Conservation (phyloP, 805 yeast genomes). For the Zygoascus bituminiphila region DNA sequence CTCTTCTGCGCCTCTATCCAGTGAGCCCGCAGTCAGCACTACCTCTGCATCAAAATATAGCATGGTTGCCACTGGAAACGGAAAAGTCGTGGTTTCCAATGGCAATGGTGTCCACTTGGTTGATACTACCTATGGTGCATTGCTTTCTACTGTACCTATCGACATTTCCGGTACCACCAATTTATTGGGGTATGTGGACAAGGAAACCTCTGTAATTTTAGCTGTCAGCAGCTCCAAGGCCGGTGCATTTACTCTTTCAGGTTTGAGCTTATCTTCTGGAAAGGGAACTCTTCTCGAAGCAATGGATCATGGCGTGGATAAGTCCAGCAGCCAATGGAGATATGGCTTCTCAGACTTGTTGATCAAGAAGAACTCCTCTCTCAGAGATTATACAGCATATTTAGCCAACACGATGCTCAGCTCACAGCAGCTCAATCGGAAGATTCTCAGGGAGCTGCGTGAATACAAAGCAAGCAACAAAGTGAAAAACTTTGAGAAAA, state of each 20-base stretch:
- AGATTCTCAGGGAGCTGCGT: constrained; percentile 20
- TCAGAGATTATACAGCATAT: constrained; percentile 9
- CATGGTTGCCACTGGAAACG: constrained; percentile 4
- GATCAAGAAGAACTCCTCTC: constrained; percentile 9
- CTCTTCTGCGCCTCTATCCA: neutral
- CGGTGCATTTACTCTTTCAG: constrained; percentile 17
- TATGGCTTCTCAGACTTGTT: constrained; percentile 14
- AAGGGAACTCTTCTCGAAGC: constrained; percentile 60
- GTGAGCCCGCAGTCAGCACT: neutral
- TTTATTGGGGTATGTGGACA: neutral
- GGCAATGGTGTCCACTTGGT: neutral
- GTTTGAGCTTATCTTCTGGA: constrained; percentile 48
- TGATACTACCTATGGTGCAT: neutral
- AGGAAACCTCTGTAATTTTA: neutral
- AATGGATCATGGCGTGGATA: constrained; percentile 50
- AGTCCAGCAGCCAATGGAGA: constrained; percentile 13
- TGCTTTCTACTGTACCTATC: neutral
- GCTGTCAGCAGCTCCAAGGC: constrained; percentile 16
- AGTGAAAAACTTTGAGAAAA: constrained; percentile 20
- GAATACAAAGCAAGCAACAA: constrained; percentile 28
- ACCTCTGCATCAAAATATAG: neutral
- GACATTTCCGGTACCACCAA: neutral
- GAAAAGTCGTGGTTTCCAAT: neutral
- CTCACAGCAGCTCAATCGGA: constrained; percentile 17
- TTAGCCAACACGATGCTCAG: constrained; percentile 17